Conservation (phyloP, 2,329 filamentous ascomycete genomes). For the Periconia sp. region DNA sequence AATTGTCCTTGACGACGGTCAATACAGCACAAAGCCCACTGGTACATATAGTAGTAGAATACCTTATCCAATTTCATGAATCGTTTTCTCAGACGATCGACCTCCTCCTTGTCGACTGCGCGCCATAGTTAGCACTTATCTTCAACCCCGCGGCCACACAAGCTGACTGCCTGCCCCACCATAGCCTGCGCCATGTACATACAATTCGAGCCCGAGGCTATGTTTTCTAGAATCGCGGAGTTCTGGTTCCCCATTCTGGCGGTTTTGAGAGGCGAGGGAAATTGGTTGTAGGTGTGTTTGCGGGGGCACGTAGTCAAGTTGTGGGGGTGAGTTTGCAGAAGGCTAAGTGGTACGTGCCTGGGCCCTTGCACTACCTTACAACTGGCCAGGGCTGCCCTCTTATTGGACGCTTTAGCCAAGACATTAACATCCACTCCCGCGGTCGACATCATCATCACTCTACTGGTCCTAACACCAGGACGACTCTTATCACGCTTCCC, state of each 20-base stretch:
- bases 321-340: conserved; percentile 21
- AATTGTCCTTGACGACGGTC: conserved; percentile 72
- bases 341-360: conserved; percentile 1
- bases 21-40: no score
- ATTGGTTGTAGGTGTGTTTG: conserved; percentile 11
- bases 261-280: conserved; percentile 14
- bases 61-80: conserved; percentile 99
- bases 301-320: conserved; percentile 15
- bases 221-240: conserved; percentile 82
- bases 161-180: conserved; percentile 21
- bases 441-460: conserved; percentile 7
- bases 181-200: conserved; percentile 37
- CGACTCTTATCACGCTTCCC: not conserved
- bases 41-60: conserved; percentile 22
- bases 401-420: conserved; percentile 24
- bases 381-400: conserved; percentile 17
- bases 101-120: conserved; percentile 92
- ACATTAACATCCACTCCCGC: conserved; percentile 12
- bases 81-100: conserved; percentile 90
- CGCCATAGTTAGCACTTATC: conserved; percentile 14
- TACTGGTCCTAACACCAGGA: not conserved
- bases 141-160: conserved; percentile 31
- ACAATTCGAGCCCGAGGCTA: conserved; percentile 97
- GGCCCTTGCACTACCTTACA: no score
- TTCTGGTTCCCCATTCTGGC: conserved; percentile 57